phyloP scores from a whole-genome alignment of 176 grass and related monocot species.

The Raddia guianensis region DNA sequence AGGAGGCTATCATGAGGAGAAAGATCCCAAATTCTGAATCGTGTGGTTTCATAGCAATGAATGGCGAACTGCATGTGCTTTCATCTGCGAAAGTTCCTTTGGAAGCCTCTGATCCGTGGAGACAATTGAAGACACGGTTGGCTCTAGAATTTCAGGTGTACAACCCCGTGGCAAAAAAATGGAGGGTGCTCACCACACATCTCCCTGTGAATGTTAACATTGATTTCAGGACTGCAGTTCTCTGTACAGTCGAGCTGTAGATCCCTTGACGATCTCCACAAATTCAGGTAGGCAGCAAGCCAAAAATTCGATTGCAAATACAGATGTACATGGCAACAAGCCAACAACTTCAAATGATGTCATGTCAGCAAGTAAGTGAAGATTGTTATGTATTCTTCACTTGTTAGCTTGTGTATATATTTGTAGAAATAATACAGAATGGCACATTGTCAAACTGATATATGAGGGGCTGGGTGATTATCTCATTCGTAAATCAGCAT shows the following conservation, averaged over 20 bases:
- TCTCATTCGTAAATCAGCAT: not conserved
- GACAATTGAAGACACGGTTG: conserved; percentile 48
- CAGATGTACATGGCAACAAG: conserved; percentile 15
- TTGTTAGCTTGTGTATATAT: conserved; percentile 21
- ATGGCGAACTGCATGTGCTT: conserved; percentile 72
- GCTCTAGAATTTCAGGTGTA: conserved; percentile 78
- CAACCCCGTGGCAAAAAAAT: conserved; percentile 62
- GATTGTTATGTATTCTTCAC: not conserved
- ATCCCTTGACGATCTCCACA: conserved; percentile 15
- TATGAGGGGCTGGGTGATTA: not conserved
- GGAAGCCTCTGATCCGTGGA: conserved; percentile 38
- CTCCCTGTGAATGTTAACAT: conserved; percentile 53
- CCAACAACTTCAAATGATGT: not conserved
- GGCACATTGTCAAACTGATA: not conserved
- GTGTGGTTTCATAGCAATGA: conserved; percentile 72
- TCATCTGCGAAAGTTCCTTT: conserved; percentile 44
- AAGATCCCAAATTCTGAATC: conserved; percentile 55
- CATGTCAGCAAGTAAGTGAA: not conserved
- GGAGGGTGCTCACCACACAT: conserved; percentile 61
- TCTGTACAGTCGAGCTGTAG: conserved; percentile 74
- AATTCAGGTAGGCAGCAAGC: conserved; percentile 14
- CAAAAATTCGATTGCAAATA: conserved; percentile 28
- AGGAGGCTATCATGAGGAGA: conserved; percentile 59
- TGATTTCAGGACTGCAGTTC: conserved; percentile 64
- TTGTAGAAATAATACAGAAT: conserved; percentile 11